phyloP scores from a whole-genome alignment of 164 flowering plant species.

The Warburgia ugandensis region DNA sequence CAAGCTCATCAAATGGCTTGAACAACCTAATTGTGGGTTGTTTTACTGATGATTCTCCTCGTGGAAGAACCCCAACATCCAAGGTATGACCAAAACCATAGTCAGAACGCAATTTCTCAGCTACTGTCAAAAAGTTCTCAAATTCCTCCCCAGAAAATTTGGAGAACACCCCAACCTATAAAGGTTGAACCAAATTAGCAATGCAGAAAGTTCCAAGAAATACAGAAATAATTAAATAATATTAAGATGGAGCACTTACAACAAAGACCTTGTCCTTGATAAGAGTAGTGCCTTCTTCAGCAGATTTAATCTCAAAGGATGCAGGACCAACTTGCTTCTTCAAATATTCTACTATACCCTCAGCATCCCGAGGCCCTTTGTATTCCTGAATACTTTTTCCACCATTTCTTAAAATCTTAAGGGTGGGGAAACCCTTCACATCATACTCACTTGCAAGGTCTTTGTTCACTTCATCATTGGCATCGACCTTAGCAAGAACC shows the following conservation, averaged over 20 bases:
- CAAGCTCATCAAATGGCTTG: conserved; percentile 92
- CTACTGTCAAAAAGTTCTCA: conserved; percentile 47
- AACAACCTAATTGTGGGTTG: conserved; percentile 66
- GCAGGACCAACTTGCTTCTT: conserved; percentile 87
- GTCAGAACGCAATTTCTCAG: conserved; percentile 79
- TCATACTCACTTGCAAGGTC: conserved; percentile 49
- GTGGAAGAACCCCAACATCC: conserved; percentile 78
- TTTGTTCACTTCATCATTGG: conserved; percentile 65
- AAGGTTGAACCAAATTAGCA: conserved; percentile 1
- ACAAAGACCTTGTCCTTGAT: conserved; percentile 45
- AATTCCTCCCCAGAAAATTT: conserved; percentile 79
- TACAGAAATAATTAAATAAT: background rate
- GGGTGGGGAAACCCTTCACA: conserved; percentile 70
- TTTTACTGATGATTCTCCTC: conserved; percentile 60
- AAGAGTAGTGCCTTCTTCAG: conserved; percentile 44
- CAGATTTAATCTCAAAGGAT: conserved; percentile 62
- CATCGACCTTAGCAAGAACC: conserved; percentile 79
- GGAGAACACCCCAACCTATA: conserved; percentile 81
- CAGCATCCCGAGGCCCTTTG: conserved; percentile 89
- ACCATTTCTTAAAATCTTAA: conserved; percentile 74
- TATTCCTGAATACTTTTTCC: conserved; percentile 66
- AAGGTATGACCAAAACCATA: conserved; percentile 77
- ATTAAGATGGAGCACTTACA: conserved; percentile 35
- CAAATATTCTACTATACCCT: conserved; percentile 69
- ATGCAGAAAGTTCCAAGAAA: background rate